phyloP scores from a whole-genome alignment of 2,329 filamentous ascomycete genomes.

The Chaetomium olivaceum region DNA sequence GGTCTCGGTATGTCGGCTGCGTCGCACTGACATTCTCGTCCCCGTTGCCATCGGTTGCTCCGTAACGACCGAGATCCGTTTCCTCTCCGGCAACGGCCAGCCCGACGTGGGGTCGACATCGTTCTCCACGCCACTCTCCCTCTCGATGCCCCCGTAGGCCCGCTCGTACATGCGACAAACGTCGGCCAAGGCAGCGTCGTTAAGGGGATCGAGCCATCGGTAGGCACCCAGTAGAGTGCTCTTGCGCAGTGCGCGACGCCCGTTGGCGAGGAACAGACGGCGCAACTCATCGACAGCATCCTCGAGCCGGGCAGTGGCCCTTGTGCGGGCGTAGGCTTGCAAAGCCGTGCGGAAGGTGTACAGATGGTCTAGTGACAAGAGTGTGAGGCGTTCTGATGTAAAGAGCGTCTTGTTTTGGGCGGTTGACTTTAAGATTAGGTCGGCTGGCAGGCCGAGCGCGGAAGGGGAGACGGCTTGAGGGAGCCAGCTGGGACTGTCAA shows the following conservation, averaged over 20 bases:
- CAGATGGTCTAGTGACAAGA: slow-evolving; percentile 61
- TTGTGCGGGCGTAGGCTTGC: slow-evolving; percentile 54
- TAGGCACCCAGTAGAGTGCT: slow-evolving; percentile 57
- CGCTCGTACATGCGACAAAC: slow-evolving; percentile 43
- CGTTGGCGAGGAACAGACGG: slow-evolving; percentile 57
- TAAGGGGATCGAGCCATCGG: slow-evolving; percentile 55
- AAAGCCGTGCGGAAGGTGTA: slow-evolving; percentile 66
- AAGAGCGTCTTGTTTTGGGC: slow-evolving; percentile 63
- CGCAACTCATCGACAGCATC: slow-evolving; percentile 65
- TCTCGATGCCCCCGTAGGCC: slow-evolving; percentile 28
- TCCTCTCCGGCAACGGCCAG: slow-evolving; percentile 24
- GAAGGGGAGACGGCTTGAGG: slow-evolving; percentile 46
- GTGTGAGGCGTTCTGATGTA: slow-evolving; percentile 58
- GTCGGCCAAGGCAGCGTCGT: slow-evolving; percentile 51
- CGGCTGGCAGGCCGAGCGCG: slow-evolving; percentile 48
- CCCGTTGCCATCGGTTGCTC: slow-evolving; percentile 22
- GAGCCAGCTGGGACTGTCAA: slow-evolving; percentile 45
- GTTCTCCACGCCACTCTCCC: slow-evolving; percentile 30
- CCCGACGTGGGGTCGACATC: slow-evolving; percentile 27
- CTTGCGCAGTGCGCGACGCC: slow-evolving; percentile 51
- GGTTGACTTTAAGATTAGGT: slow-evolving; percentile 58
- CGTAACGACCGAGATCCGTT: neutral
- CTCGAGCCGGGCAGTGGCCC: slow-evolving; percentile 51
- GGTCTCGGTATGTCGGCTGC: neutral
- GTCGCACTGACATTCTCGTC: neutral